These are phyloP conservation scores for Alternaria infectoria DNA, from an alignment of 2,329 filamentous ascomycete genomes.

Conservation along the genomic window DNA sequence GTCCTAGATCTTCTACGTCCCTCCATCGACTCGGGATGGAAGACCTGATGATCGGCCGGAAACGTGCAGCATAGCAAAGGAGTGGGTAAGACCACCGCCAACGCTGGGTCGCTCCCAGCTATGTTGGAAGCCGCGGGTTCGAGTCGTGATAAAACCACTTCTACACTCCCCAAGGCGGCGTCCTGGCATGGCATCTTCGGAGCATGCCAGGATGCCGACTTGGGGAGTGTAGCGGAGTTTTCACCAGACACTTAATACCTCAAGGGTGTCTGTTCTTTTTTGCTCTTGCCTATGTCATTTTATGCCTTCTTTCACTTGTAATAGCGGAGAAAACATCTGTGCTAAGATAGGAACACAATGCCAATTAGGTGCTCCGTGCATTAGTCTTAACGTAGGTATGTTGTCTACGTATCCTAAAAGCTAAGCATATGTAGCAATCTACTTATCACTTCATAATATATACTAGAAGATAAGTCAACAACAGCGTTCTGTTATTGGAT, in stretches of 20 bases:
- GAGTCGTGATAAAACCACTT: neutral
- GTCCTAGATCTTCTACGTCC: neutral
- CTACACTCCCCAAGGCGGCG: neutral
- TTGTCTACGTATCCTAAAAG: neutral
- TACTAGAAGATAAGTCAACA: neutral
- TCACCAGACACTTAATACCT: neutral
- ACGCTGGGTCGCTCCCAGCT: neutral
- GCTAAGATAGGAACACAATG: neutral
- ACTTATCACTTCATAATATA: neutral
- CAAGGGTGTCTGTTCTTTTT: neutral
- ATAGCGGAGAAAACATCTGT: neutral
- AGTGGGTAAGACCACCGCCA: neutral
- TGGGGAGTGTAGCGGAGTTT: neutral
- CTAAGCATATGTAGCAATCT: neutral
- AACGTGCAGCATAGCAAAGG: neutral
- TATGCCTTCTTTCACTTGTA: neutral
- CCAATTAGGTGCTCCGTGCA: neutral
- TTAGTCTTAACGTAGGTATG: neutral
- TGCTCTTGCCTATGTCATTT: neutral
- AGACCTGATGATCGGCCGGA: neutral
- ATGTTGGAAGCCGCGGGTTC: neutral
- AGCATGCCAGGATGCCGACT: neutral
- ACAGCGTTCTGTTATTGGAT: neutral
- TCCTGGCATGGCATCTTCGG: neutral
- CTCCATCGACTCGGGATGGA: neutral